phyloP scores from a whole-genome alignment of 2,329 filamentous ascomycete genomes.

The Aspergillus novoparasiticus region DNA sequence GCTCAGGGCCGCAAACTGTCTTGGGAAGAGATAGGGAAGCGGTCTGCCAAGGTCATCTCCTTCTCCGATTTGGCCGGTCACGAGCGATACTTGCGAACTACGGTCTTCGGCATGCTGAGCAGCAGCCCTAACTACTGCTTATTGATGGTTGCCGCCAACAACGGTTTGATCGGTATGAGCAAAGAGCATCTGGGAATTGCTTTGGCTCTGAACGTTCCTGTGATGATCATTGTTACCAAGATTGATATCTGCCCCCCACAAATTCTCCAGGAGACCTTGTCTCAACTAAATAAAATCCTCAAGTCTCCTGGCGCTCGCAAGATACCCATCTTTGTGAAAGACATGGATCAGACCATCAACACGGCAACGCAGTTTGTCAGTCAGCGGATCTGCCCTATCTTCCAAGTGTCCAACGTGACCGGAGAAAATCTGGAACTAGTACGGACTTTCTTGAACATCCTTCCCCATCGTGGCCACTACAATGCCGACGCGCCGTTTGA shows the following conservation, averaged over 20 bases:
- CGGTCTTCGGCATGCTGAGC: constrained; percentile 90
- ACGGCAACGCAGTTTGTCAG: constrained; percentile 96
- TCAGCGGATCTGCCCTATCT: constrained; percentile 92
- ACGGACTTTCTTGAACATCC: constrained; percentile 88
- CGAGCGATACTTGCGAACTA: constrained; percentile 91
- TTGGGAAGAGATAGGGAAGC: constrained; percentile 96
- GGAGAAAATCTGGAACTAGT: constrained; percentile 89
- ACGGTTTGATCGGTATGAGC: constrained; percentile 95
- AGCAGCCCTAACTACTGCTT: constrained; percentile 97
- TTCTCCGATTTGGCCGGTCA: constrained; percentile 96
- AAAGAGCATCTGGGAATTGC: constrained; percentile 97
- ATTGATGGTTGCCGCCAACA: constrained; percentile 98
- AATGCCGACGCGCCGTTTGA: constrained; percentile 86
- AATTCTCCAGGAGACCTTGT: constrained; percentile 90
- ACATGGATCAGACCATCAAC: constrained; percentile 86
- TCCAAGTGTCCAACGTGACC: constrained; percentile 97
- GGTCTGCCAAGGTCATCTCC: constrained; percentile 92
- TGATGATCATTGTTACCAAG: constrained; percentile 98
- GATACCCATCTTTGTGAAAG: constrained; percentile 94
- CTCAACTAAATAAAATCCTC: constrained; percentile 87
- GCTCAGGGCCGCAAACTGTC: constrained; percentile 84
- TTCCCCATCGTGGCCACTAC: constrained; percentile 93
- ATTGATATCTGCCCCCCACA: constrained; percentile 97
- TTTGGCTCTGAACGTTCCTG: constrained; percentile 89
- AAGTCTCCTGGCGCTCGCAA: constrained; percentile 93